Base-by-base conservation (phyloP, 192 early-diverging fungal genomes). In the Rhizophlyctis rosea region DNA sequence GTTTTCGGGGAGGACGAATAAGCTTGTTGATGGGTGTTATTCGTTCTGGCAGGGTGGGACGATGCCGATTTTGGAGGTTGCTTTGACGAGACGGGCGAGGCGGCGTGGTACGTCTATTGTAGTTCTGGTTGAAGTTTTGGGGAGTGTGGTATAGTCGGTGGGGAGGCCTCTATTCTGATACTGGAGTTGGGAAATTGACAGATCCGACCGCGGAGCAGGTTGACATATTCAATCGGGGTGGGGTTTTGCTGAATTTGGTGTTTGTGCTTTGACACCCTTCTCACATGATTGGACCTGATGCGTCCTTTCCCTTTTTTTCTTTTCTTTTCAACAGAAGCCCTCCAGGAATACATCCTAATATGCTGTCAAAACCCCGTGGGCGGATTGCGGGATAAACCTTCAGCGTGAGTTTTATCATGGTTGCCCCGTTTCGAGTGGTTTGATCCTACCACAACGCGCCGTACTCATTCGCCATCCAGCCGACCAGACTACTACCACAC, bases 21-120 rank as follows among this genome's bases (percentile, higher is more conserved):
- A 99, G 75, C 79, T 99, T 0, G 96, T 99, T 0, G 96, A 99
- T 73, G 96, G 95, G 0, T 99, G 96, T 68, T 99, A 99, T 73
- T 91, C 96, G 0, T 94, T 94, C 66, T 99, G 96, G 96, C 82
- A 88, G 31, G 94, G 92, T 5, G 93, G 87, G 5, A 72, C 85
- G 2, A 88, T 88, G 39, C 84, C 90, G 0, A 58, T 99, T 16
- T 54, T 94, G 51, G 80, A 81, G 44, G 54, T 66, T 30, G 67
- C 53, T 3, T 47, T 62, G 33, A 34, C 50, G 35, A 59, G 54
- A 62, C 35, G 47, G 39, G 18, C 39, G 39, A 44, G 39, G 39
- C 7, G 39, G 18, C 39, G 9, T 13, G 39, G 39, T 44, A 18
- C 7, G 39, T 7, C 39, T 18, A 44, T n/a, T n/a, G n/a, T n/a